Evolutionary conservation across 257 asterid genomes (phyloP).

Genomic region (Avicennia marina): DNA sequence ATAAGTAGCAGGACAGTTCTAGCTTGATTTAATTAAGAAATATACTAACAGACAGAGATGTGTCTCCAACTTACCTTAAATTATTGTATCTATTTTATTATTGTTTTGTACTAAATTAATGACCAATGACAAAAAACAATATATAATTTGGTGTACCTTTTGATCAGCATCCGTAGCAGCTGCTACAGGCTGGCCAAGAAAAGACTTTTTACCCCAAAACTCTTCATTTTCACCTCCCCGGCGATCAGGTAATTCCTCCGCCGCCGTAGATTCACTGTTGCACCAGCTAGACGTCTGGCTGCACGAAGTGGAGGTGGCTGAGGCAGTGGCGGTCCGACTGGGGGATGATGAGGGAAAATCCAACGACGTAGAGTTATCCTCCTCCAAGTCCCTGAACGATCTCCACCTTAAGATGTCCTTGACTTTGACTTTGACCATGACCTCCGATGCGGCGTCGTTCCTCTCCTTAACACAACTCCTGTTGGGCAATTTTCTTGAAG

Average conservation of each 20-base stretch:
- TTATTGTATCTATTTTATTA: too few species aligned
- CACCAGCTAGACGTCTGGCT: slow-evolving; percentile 61
- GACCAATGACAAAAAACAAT: background rate
- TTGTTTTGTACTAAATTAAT: too few species aligned
- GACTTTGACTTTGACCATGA: slow-evolving; percentile 40
- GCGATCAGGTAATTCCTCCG: slow-evolving; percentile 40
- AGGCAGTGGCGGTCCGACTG: slow-evolving; percentile 17
- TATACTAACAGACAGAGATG: too few species aligned
- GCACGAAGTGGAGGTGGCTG: slow-evolving; percentile 24
- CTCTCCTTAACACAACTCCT: too few species aligned
- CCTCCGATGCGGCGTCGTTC: background rate
- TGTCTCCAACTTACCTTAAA: too few species aligned
- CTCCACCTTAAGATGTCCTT: slow-evolving; percentile 81
- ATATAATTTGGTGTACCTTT: slow-evolving; percentile 20
- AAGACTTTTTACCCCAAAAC: slow-evolving; percentile 24
- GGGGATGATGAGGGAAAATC: slow-evolving; percentile 30
- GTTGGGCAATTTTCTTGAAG: slow-evolving; percentile 36
- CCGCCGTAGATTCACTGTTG: slow-evolving; percentile 59
- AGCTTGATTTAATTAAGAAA: too few species aligned
- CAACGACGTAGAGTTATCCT: slow-evolving; percentile 32
- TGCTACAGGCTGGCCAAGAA: background rate
- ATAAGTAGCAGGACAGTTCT: too few species aligned
- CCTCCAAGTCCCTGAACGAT: slow-evolving; percentile 60
- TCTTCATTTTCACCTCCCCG: slow-evolving; percentile 37
- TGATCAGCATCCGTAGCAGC: slow-evolving; percentile 14